phyloP scores from a whole-genome alignment of 1,284 basidiomycete genomes.

The Ceratobasidium sp. region DNA sequence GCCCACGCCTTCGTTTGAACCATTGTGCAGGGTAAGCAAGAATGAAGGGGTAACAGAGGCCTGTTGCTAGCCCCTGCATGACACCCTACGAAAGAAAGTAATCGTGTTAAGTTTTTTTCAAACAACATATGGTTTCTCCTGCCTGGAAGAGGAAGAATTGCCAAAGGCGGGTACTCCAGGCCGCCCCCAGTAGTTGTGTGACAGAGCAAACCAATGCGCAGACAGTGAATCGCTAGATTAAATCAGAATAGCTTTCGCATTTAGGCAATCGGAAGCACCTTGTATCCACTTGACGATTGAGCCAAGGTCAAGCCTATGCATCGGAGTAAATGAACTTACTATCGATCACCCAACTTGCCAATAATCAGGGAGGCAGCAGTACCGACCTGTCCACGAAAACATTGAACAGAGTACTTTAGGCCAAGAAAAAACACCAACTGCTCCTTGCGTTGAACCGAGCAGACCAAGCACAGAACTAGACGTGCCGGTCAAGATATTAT shows the following conservation, averaged over 20 bases:
- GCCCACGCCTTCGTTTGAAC: slow-evolving; percentile 48
- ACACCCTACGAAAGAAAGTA: slow-evolving; percentile 41
- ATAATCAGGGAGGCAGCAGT: slow-evolving; percentile 46
- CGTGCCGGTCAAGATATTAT: slow-evolving; percentile 42
- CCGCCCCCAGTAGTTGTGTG: slow-evolving; percentile 44
- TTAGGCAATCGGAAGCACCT: neutral
- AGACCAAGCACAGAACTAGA: slow-evolving; percentile 44
- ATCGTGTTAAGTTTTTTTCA: no score
- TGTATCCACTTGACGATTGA: slow-evolving; percentile 25
- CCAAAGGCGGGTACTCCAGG: slow-evolving; percentile 49
- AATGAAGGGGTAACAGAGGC: slow-evolving; percentile 48
- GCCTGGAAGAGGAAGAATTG: slow-evolving; percentile 49
- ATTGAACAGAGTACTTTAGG: neutral
- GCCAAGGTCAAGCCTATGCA: neutral
- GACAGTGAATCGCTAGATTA: slow-evolving; percentile 44
- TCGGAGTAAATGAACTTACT: slow-evolving; percentile 37
- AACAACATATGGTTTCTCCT: neutral
- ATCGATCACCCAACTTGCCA: slow-evolving; percentile 46
- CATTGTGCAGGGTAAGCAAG: slow-evolving; percentile 49
- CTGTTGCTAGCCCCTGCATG: slow-evolving; percentile 47
- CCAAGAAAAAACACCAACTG: slow-evolving; percentile 20
- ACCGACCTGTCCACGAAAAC: slow-evolving; percentile 32
- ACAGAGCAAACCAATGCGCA: slow-evolving; percentile 47
- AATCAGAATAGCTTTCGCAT: neutral
- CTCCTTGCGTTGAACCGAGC: slow-evolving; percentile 44